These are phyloP conservation scores for Trichophaea hybrida DNA, from an alignment of 2,329 filamentous ascomycete genomes.

Conservation along the genomic window DNA sequence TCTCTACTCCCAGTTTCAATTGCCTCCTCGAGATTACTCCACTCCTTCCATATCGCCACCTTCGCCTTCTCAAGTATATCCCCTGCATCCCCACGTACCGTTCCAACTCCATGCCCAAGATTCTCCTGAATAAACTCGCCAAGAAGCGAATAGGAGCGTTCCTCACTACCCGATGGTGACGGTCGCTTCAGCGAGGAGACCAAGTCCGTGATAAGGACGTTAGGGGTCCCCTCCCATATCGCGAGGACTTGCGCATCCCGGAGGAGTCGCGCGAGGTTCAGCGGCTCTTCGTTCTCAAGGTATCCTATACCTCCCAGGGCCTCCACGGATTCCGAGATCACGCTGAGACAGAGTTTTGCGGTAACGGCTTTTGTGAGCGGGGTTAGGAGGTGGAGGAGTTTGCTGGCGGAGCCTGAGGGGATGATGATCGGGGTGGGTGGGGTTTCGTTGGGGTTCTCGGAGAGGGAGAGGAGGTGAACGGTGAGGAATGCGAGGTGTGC, in stretches of 20 bases:
- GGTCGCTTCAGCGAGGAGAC: conserved; percentile 33
- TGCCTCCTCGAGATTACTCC: conserved; percentile 33
- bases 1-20: conserved; percentile 30
- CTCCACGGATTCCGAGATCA: conserved; percentile 47
- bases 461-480: conserved; percentile 41
- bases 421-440: conserved; percentile 30
- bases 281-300: conserved; percentile 46
- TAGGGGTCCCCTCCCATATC: conserved; percentile 62
- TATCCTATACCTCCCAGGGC: conserved; percentile 53
- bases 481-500: conserved; percentile 44
- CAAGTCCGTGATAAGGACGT: conserved; percentile 47
- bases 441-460: conserved; percentile 34
- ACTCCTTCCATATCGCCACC: conserved; percentile 31
- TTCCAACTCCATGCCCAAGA: conserved; percentile 14
- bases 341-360: conserved; percentile 33
- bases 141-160: conserved; percentile 27
- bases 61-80: conserved; percentile 22
- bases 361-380: conserved; percentile 47
- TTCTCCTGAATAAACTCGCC: conserved; percentile 22
- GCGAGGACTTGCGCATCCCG: conserved; percentile 49
- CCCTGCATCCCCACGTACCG: conserved; percentile 24
- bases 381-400: conserved; percentile 44
- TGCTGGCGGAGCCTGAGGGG: conserved; percentile 28
- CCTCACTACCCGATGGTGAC: conserved; percentile 31
- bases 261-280: conserved; percentile 53